A percentile compares a stretch with the other conserved stretches of the same genome.
Evolutionary conservation across 1,284 basidiomycete species (phyloP).

Genomic region (Rhodofomes roseus): DNA sequence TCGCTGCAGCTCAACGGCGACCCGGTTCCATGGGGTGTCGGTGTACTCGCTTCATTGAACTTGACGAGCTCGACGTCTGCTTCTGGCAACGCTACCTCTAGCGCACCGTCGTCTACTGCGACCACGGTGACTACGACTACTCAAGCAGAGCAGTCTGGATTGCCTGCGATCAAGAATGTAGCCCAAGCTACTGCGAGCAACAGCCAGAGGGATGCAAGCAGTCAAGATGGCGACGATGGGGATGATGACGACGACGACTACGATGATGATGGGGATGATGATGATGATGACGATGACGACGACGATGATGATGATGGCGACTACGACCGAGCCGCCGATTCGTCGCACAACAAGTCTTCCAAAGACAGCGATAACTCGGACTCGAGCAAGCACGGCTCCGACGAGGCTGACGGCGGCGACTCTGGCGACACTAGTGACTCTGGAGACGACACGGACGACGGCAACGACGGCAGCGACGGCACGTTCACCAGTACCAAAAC

Average conservation of each 20-base stretch:
- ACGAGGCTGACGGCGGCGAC: not conserved
- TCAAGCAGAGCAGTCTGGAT: not conserved
- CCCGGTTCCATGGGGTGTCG: constrained; percentile 29
- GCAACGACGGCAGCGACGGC: not conserved
- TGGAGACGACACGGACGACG: not conserved
- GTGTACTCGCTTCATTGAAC: constrained; percentile 10
- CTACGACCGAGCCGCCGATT: not conserved
- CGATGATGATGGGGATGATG: not conserved
- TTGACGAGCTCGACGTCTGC: not conserved
- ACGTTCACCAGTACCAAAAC: not conserved
- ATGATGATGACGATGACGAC: not conserved
- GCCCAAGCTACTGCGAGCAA: not conserved
- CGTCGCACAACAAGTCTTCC: too few species aligned
- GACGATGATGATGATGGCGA: constrained; percentile 5
- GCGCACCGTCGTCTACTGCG: not conserved
- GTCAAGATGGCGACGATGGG: not conserved
- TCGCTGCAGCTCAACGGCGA: constrained; percentile 32
- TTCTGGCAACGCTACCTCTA: not conserved
- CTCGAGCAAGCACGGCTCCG: not conserved
- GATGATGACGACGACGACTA: not conserved
- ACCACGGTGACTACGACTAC: not conserved
- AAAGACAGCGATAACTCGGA: not conserved
- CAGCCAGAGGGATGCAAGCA: not conserved
- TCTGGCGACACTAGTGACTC: not conserved
- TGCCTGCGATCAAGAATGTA: not conserved